Evolutionary conservation across 2,329 filamentous ascomycete genomes (phyloP).

Genomic region (Cercospora sesami): DNA sequence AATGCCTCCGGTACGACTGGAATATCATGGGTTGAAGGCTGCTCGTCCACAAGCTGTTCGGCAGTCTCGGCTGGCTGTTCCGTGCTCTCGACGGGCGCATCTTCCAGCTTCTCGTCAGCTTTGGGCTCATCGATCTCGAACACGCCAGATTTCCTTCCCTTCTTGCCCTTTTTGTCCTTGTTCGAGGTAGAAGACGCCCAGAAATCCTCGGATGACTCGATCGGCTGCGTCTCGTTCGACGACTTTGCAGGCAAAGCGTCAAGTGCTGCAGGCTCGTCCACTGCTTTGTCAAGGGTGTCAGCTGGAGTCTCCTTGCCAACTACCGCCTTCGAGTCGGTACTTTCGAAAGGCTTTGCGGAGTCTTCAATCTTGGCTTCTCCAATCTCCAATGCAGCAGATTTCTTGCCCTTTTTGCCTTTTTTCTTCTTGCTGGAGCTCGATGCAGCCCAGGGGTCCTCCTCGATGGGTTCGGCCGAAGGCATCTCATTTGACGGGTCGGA

Average conservation of each 20-base stretch:
- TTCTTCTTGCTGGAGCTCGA: neutral
- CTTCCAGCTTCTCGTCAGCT: neutral
- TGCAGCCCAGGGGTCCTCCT: neutral
- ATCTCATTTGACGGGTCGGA: neutral
- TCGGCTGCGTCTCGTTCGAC: neutral
- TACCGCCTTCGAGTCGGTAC: neutral
- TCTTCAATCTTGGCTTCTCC: neutral
- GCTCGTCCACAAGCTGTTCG: neutral
- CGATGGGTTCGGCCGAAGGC: neutral
- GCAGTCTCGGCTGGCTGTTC: neutral
- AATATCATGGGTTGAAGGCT: neutral
- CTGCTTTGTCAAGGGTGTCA: neutral
- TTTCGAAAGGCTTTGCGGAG: neutral
- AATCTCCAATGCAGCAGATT: neutral
- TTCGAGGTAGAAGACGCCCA: neutral
- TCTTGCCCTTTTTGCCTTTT: neutral
- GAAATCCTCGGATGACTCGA: neutral
- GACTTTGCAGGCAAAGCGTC: neutral
- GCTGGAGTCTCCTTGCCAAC: neutral
- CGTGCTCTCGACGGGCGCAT: neutral
- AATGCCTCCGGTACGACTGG: neutral
- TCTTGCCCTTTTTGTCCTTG: neutral
- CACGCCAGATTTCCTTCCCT: neutral
- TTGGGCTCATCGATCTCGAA: neutral
- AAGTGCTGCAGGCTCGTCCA: neutral